A percentile compares a stretch with the other conserved stretches of the same genome.
Evolutionary conservation across 169 alveolate genomes (phyloP).

Genomic region (Plasmodium inui): DNA sequence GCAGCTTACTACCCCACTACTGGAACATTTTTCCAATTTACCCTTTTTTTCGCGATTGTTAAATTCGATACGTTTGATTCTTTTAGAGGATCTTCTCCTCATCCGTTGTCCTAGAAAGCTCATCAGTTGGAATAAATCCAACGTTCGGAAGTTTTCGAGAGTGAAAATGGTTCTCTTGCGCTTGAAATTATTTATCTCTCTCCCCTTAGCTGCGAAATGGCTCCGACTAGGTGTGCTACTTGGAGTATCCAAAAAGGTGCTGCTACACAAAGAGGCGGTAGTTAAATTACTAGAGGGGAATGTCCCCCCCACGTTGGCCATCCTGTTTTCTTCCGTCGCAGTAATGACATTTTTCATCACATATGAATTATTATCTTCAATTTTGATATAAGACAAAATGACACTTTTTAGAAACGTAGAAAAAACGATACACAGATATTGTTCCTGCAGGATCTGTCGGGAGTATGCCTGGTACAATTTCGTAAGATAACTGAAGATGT

Average conservation of each 20-base stretch:
- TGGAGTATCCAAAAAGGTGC: neutral
- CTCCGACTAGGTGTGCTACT: neutral
- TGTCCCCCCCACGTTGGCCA: neutral
- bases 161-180: neutral
- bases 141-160: neutral
- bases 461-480: constrained; percentile 33
- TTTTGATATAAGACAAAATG: constrained; percentile 23
- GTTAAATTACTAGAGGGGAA: constrained; percentile 4
- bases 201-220: neutral
- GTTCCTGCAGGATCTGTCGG: neutral
- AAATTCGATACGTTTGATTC: neutral
- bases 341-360: neutral
- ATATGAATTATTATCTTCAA: neutral
- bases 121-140: neutral
- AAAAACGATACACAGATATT: constrained; percentile 19
- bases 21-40: neutral
- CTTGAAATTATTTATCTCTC: neutral
- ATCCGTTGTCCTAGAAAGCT: neutral
- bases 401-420: constrained; percentile 31
- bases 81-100: neutral
- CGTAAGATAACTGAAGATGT: constrained; percentile 20
- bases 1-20: neutral
- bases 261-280: neutral
- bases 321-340: neutral
- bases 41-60: neutral